Conservation (phyloP, 208 protist genomes). For the Angomonas ambiguus region DNA sequence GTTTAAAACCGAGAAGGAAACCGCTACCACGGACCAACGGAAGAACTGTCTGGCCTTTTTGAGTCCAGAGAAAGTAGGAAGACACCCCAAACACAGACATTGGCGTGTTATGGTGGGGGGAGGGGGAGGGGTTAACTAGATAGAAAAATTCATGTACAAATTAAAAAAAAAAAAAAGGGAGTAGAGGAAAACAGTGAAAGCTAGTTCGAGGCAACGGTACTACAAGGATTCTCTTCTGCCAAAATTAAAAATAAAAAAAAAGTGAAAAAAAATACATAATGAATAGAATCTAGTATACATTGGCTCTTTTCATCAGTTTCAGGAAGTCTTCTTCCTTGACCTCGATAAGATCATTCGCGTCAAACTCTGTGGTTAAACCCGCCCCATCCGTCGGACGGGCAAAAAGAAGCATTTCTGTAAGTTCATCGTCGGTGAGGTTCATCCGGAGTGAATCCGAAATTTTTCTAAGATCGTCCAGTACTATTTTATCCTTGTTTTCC, state of each 20-base stretch:
- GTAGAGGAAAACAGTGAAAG: neutral
- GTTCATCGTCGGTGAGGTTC: conserved; percentile 95
- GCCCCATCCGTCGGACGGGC: conserved; percentile 43
- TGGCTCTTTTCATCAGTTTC: conserved; percentile 95
- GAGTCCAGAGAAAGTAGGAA: conserved; percentile 87
- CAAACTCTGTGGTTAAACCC: conserved; percentile 33
- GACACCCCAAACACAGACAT: conserved; percentile 79
- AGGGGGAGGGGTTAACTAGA: too few relatives aligned
- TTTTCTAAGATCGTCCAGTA: conserved; percentile 93
- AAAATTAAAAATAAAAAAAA: neutral
- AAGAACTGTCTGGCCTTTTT: conserved; percentile 80
- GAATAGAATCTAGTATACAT: conserved; percentile 51
- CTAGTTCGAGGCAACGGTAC: neutral
- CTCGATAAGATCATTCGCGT: conserved; percentile 49
- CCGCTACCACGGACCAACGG: conserved; percentile 82
- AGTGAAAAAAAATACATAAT: neutral
- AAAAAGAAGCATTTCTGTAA: conserved; percentile 96
- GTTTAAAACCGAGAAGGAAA: conserved; percentile 65
- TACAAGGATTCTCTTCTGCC: neutral
- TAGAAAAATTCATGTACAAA: neutral
- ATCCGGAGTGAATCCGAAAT: conserved; percentile 90
- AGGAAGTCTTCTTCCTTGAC: conserved; percentile 95
- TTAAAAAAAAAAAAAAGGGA: neutral
- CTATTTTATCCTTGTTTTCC: conserved; percentile 90
- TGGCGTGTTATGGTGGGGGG: too few relatives aligned